phyloP scores from a whole-genome alignment of 2,329 filamentous ascomycete species.

The Fusarium falciforme region DNA sequence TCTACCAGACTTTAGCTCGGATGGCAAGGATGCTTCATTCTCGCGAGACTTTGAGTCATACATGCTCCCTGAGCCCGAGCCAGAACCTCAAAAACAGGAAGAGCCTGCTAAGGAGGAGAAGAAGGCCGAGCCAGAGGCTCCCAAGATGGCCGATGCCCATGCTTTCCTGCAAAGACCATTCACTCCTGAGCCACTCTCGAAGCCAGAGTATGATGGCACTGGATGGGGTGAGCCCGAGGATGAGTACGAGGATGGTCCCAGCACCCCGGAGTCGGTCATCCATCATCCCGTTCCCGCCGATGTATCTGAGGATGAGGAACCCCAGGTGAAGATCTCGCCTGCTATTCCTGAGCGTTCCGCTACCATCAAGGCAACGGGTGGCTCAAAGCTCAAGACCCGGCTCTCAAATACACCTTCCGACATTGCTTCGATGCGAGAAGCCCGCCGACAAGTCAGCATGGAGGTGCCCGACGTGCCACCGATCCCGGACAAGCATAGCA shows the following conservation, averaged over 20 bases:
- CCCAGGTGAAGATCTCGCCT: conserved; percentile 64
- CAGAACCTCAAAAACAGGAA: conserved; percentile 48
- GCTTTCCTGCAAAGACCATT: conserved; percentile 55
- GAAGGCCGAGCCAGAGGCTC: conserved; percentile 37
- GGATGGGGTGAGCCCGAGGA: conserved; percentile 68
- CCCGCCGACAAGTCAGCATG: conserved; percentile 85
- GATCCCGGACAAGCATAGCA: conserved; percentile 71
- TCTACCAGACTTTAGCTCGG: conserved; percentile 53
- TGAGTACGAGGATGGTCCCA: conserved; percentile 68
- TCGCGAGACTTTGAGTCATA: conserved; percentile 59
- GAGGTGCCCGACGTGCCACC: conserved; percentile 71
- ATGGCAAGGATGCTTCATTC: conserved; percentile 52
- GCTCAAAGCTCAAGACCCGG: conserved; percentile 88
- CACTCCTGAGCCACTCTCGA: conserved; percentile 66
- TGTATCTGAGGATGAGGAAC: conserved; percentile 51
- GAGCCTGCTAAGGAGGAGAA: conserved; percentile 34
- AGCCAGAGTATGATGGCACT: conserved; percentile 72
- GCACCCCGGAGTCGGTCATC: conserved; percentile 91
- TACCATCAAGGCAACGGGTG: conserved; percentile 89
- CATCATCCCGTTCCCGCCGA: conserved; percentile 72
- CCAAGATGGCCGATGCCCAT: conserved; percentile 52
- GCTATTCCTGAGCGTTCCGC: conserved; percentile 84
- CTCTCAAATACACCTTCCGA: conserved; percentile 90
- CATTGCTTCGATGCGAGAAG: conserved; percentile 84
- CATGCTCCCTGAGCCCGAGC: conserved; percentile 56